These are phyloP conservation scores for Fragilariopsis cylindrus DNA, from an alignment of 108 stramenopile species.

Conservation along the genomic window DNA sequence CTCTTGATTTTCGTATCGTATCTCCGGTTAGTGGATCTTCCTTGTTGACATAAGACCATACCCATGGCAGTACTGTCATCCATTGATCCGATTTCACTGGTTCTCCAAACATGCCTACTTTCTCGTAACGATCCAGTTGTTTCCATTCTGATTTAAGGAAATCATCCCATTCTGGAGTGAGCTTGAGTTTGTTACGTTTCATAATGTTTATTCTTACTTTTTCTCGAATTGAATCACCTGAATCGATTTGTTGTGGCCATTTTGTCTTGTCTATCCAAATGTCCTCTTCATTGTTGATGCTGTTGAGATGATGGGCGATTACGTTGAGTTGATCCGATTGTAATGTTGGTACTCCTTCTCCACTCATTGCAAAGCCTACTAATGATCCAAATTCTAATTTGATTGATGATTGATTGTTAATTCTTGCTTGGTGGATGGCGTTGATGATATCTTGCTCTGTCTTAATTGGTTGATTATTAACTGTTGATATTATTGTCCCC, in stretches of 20 bases:
- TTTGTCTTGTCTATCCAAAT: not conserved
- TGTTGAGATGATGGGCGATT: not conserved
- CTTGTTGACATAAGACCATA: slow-evolving; percentile 16
- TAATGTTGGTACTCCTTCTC: slow-evolving; percentile 10
- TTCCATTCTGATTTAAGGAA: no score
- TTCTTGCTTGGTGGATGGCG: not conserved
- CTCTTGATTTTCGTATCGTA: not conserved
- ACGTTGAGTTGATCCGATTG: slow-evolving; percentile 15
- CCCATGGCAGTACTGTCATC: no score
- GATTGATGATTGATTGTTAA: not conserved
- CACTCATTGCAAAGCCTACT: not conserved
- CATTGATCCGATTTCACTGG: no score
- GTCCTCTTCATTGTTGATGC: not conserved
- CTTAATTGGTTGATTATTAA: not conserved
- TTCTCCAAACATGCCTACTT: no score
- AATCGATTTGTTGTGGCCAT: not conserved
- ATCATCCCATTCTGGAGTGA: not conserved
- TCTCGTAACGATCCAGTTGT: no score
- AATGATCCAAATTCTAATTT: slow-evolving; percentile 1
- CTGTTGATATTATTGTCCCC: not conserved
- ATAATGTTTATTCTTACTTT: not conserved
- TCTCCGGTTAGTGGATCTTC: not conserved
- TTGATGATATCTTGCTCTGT: not conserved
- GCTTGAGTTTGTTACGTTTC: slow-evolving; percentile 3
- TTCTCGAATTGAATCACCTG: not conserved